Base-by-base conservation (phyloP, 2,329 filamentous ascomycete genomes). In the Cercospora beticola region DNA sequence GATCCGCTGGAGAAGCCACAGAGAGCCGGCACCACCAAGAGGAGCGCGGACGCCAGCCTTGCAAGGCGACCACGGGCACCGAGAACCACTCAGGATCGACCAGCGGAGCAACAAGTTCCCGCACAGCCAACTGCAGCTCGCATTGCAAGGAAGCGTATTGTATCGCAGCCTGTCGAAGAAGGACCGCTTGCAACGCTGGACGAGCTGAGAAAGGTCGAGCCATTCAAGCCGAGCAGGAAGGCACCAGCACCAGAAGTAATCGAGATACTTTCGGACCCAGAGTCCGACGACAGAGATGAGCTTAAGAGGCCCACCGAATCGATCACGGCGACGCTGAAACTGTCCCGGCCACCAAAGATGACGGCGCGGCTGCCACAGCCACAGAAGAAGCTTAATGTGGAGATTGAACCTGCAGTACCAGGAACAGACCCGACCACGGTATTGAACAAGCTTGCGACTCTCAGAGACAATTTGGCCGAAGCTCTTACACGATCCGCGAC, bases 361-460 rank as follows among this genome's bases (percentile, higher is more conserved):
- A 62, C 65, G 12, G 68, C 69, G 36, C 71, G 71, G 12, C 68
- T 79, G 2, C 77, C 78, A 54, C 62, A 74, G 68, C 68, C 64
- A 23, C 57, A 73, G 60, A 58, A 33, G 57, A 70, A 66, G 36
- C 40, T 66, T 5, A 61, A 62, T 21, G 58, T 54, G 2, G 67
- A 69, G 16, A 65, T 66, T 30, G 68, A 75, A 59, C 61, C 70
- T 23, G 72, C 76, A 8, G 70, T 81, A 28, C 75, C 81, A 18
- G 76, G 76, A 30, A 82, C 81, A 1, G 81, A 84, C 69, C 83
- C 83, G 4, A 74, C 78, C 6, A 76, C 80, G n/a, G 83, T 85
- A 2, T 73, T 85, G 31, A 76, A 78, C 21, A 80, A 80, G n/a
- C 76, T 84, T 18, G 77, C 79, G 52, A 79, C 76, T 5, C 81